Conservation (phyloP, 2,329 filamentous ascomycete genomes). For the Orbilia blumenaviensis region DNA sequence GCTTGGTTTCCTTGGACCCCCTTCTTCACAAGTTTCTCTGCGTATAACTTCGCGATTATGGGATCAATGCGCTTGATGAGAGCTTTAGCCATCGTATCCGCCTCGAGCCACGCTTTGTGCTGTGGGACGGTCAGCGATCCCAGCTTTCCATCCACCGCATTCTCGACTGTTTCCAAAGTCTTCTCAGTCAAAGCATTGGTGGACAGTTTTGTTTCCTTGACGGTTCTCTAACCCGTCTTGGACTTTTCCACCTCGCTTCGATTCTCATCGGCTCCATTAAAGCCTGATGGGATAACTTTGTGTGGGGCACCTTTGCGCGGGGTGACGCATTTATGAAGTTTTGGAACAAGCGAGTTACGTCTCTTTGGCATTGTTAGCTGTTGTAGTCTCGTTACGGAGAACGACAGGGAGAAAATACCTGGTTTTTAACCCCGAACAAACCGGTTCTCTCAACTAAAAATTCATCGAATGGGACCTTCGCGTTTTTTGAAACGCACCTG, state of each 20-base stretch:
- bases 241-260: not conserved
- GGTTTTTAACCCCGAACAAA: constrained; percentile 14
- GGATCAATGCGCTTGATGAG: not conserved
- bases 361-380: not conserved
- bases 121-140: not conserved
- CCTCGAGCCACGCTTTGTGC: not conserved
- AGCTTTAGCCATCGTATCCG: not conserved
- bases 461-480: constrained; percentile 21
- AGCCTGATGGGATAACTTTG: not conserved
- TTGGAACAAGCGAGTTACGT: constrained; percentile 33
- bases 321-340: constrained; percentile 39
- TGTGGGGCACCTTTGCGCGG: not conserved
- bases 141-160: not conserved
- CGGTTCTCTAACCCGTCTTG: constrained; percentile 14
- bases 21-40: not conserved
- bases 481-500: constrained; percentile 2
- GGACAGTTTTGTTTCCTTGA: not conserved
- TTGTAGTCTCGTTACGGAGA: not conserved
- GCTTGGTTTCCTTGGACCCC: not conserved
- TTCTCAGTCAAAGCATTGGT: not conserved
- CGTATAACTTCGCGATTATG: not conserved
- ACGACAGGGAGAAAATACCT: not conserved
- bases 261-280: not conserved
- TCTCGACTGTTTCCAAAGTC: not conserved
- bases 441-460: constrained; percentile 23